Evolutionary conservation across 2,329 filamentous ascomycete genomes (phyloP).

Genomic region (Metarhizium sp.): DNA sequence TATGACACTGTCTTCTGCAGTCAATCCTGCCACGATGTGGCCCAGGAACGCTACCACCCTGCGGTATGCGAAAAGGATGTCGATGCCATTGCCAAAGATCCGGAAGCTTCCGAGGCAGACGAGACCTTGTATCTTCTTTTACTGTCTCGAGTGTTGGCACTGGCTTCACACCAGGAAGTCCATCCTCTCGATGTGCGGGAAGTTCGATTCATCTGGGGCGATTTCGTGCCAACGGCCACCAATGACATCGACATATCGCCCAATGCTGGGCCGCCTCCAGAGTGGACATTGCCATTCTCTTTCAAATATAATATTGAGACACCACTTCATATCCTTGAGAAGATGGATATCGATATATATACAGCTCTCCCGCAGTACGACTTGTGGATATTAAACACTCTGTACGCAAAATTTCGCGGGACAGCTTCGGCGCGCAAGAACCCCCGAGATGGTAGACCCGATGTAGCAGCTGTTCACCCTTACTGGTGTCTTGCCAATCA

Average conservation of each 20-base stretch:
- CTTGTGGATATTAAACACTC: conserved; percentile 79
- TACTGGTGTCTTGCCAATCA: conserved; percentile 97
- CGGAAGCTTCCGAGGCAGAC: conserved; percentile 48
- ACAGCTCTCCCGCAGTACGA: conserved; percentile 50
- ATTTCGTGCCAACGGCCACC: conserved; percentile 44
- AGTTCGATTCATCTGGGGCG: conserved; percentile 61
- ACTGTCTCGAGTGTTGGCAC: conserved; percentile 52
- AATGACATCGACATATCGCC: conserved; percentile 46
- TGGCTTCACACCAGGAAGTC: conserved; percentile 48
- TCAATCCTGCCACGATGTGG: conserved; percentile 46
- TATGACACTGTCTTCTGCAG: conserved; percentile 59
- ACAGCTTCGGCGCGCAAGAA: conserved; percentile 82
- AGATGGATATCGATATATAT: conserved; percentile 77
- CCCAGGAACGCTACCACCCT: conserved; percentile 52
- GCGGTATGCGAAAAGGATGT: conserved; percentile 58
- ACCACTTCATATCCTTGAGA: conserved; percentile 70
- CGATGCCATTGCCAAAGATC: conserved; percentile 56
- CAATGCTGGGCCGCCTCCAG: conserved; percentile 46
- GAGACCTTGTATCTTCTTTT: conserved; percentile 55
- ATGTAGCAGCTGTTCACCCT: conserved; percentile 87
- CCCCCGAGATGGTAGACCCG: conserved; percentile 68
- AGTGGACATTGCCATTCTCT: conserved; percentile 66
- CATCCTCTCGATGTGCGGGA: conserved; percentile 57
- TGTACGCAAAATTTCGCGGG: conserved; percentile 87
- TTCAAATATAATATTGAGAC: conserved; percentile 67